Percentiles rank a stretch among this genome's conserved stretches.
Conservation (phyloP, 306 rosid genomes). For the Adenanthera pavonina region DNA sequence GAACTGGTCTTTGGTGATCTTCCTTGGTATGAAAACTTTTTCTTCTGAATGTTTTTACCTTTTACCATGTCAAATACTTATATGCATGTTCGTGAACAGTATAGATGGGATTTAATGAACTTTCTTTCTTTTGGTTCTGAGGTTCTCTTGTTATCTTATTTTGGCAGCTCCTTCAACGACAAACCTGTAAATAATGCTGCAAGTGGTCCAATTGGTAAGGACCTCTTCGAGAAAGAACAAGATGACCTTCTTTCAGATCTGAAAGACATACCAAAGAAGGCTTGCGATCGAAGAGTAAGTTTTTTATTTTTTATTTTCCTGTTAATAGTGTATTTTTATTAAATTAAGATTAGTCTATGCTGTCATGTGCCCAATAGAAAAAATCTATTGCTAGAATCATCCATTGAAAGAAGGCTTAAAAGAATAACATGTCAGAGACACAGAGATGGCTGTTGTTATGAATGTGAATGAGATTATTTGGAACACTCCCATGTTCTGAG, state of each 20-base stretch:
- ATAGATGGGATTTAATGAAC: neutral
- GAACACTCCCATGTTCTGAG: neutral
- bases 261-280: constrained; percentile 91
- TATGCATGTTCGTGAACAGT: neutral
- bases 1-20: neutral
- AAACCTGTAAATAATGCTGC: constrained; percentile 59
- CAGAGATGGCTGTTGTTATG: neutral
- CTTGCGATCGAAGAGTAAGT: constrained; percentile 93
- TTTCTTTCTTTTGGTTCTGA: neutral
- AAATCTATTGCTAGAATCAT: neutral
- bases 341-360: neutral
- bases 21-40: neutral
- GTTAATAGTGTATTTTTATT: neutral
- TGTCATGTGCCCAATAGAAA: neutral
- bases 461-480: neutral
- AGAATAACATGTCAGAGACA: no score
- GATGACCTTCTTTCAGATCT: constrained; percentile 89
- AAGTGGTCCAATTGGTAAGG: constrained; percentile 75
- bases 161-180: constrained; percentile 90
- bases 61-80: neutral
- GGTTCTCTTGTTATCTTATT: neutral
- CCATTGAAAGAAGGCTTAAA: neutral
- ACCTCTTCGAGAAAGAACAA: constrained; percentile 90
- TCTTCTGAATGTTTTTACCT: constrained; percentile 7
- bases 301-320: constrained; percentile 15